Evolutionary conservation across 495 filamentous ascomycete species (phyloP).

Genomic region (Lichenothelia convexa): DNA sequence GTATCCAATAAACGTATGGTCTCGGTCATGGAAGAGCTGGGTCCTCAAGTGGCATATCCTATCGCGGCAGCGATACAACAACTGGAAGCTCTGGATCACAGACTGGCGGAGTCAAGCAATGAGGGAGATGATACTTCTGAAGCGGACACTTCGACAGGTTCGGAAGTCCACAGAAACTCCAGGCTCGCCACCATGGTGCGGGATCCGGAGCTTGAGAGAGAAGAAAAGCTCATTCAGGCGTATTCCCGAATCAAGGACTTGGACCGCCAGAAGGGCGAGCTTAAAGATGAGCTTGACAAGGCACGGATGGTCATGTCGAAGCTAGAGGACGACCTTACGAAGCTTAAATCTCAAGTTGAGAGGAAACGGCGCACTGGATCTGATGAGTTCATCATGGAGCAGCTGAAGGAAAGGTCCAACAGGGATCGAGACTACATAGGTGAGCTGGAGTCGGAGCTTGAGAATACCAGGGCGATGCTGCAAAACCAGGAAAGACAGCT

Average conservation of each 20-base stretch:
- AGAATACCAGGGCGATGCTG: conserved; percentile 19
- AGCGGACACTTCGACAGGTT: background rate
- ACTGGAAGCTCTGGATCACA: conserved; percentile 15
- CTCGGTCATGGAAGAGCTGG: conserved; percentile 16
- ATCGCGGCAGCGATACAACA: conserved; percentile 19
- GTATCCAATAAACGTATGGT: conserved; percentile 22
- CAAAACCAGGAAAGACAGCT: conserved; percentile 47
- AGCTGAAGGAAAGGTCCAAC: conserved; percentile 13
- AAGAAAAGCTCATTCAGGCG: conserved; percentile 14
- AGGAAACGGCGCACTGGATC: conserved; percentile 6
- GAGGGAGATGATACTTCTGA: conserved; percentile 7
- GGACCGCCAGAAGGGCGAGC: conserved; percentile 6
- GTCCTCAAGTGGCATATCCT: conserved; percentile 12
- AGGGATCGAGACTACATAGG: conserved; percentile 21
- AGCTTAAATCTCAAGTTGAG: conserved; percentile 17
- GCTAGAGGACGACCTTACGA: conserved; percentile 21
- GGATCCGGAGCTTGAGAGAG: conserved; percentile 20
- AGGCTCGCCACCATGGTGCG: too few relatives aligned
- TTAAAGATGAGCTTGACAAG: conserved; percentile 13
- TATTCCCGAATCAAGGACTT: conserved; percentile 11
- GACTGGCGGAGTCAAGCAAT: conserved; percentile 5
- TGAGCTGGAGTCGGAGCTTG: conserved; percentile 20
- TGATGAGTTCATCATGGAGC: conserved; percentile 14
- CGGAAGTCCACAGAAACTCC: too few relatives aligned
- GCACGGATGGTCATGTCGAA: conserved; percentile 11